Evolutionary conservation across 495 filamentous ascomycete species (phyloP), one percentile per base, ranked within the genome.

Genomic region (Aspergillus nanangensis): DNA sequence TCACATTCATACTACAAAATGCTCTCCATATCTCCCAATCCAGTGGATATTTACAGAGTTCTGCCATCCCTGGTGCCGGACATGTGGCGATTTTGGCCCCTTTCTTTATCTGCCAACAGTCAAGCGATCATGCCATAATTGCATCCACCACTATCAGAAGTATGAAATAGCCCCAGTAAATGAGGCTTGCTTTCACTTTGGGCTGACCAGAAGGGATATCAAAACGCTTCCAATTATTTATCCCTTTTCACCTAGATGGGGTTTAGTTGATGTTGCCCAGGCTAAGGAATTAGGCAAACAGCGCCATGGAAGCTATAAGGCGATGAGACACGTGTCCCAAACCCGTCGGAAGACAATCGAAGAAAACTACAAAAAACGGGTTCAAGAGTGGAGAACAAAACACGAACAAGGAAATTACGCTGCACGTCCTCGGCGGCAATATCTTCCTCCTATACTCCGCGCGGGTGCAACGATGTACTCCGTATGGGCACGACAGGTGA

Each of bases 21-120:
- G 23, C 20, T 11, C 32, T 22, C 27, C 23, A 7, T 31, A 35
- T 27, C 40, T 44, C 39, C 31, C 44, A 5, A 44, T 52, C 19
- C 22, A 38, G 17, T 18, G 8, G 21, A 43, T 47, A 14, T 47
- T 44, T 29, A 15, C 32, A 8, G 44, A 52, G 34, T 38, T 52
- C 38, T 52, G 49, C 32, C 38, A 38, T 4, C 49, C 49, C 44
- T 44, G 44, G 44, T 52, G 44, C 23, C 37, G 44, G 18, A 32
- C 21, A 18, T 52, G 49, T 20, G 19, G 13, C 18, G 49, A 52
- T 9, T 52, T 52, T 24, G 49, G 44, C 2, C 49, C 49, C 14
- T 41, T 38, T 11, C 43, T 52, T 5, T 52, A 47, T 44, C 44
- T 47, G 13, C 44, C 44, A 4, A 47, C 38, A 1, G 11, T 47